Evolutionary conservation across 495 filamentous ascomycete genomes (phyloP).

Genomic region (Aspergillus mulundensis): DNA sequence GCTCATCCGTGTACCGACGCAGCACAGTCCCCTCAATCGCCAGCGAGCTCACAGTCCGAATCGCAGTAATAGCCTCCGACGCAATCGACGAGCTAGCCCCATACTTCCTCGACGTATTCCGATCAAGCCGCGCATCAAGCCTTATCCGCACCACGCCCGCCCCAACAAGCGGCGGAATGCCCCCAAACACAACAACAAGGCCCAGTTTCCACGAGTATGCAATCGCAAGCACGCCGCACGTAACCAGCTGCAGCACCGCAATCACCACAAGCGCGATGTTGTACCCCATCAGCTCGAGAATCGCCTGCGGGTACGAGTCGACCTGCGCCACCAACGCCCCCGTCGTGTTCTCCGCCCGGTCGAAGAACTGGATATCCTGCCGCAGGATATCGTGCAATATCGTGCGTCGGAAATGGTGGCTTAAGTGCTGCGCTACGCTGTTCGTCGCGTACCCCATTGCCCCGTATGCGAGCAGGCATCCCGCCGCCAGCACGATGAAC

Average conservation of each 20-base stretch:
- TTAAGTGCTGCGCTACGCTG: constrained; percentile 61
- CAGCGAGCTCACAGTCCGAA: constrained; percentile 84
- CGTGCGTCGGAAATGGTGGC: constrained; percentile 72
- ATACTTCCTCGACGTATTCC: constrained; percentile 50
- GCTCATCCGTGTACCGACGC: constrained; percentile 53
- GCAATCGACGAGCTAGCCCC: constrained; percentile 62
- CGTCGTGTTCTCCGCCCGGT: constrained; percentile 74
- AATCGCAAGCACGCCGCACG: constrained; percentile 24
- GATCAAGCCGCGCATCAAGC: constrained; percentile 74
- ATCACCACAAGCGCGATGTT: constrained; percentile 78
- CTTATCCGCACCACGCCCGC: constrained; percentile 61
- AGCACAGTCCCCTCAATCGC: constrained; percentile 80
- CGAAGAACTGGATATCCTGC: constrained; percentile 89
- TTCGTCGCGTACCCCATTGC: constrained; percentile 52
- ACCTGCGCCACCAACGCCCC: constrained; percentile 66
- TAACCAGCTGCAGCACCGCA: constrained; percentile 49
- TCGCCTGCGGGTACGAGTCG: constrained; percentile 76
- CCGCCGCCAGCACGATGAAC: constrained; percentile 54
- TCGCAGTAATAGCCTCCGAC: constrained; percentile 85
- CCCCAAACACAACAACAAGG: constrained; percentile 46
- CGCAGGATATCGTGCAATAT: constrained; percentile 87
- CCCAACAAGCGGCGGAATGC: constrained; percentile 26
- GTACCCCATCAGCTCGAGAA: constrained; percentile 71
- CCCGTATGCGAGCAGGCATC: constrained; percentile 47
- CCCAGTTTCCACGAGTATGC: constrained; percentile 55